phyloP scores from a whole-genome alignment of 1,139 yeast genomes.

The Suhomyces chickasaworum region DNA sequence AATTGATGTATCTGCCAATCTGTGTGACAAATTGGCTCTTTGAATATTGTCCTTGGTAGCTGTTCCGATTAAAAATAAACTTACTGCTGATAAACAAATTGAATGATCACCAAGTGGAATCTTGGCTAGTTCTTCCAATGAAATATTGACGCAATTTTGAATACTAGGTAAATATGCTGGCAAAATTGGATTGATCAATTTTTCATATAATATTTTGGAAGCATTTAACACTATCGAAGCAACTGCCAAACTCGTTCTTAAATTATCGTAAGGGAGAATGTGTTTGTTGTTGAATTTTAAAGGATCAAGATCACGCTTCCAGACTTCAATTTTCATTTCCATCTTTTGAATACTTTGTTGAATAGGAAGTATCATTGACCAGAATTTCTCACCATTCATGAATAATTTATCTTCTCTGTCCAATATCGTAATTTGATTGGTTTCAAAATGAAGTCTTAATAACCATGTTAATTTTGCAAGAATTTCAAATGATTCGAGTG shows the following conservation, averaged over 20 bases:
- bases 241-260: conserved; percentile 19
- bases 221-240: conserved; percentile 17
- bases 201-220: conserved; percentile 20
- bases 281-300: conserved; percentile 2
- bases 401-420: conserved; percentile 2
- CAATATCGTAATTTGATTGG: not conserved
- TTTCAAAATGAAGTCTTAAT: conserved; percentile 26
- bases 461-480: conserved; percentile 43
- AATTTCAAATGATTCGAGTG: conserved; percentile 31
- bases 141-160: conserved; percentile 24
- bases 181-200: conserved; percentile 25
- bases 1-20: conserved; percentile 15
- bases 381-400: conserved; percentile 16
- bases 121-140: conserved; percentile 22
- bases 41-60: conserved; percentile 24
- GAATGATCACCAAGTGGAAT: conserved; percentile 21
- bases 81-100: conserved; percentile 20
- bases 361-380: conserved; percentile 18
- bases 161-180: conserved; percentile 24
- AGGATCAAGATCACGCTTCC: conserved; percentile 14
- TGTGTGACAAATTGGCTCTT: conserved; percentile 24
- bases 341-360: conserved; percentile 8
- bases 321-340: conserved; percentile 11
- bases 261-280: conserved; percentile 12
- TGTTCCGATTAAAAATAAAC: conserved; percentile 32